Percentiles rank a stretch among this genome's conserved stretches.
phyloP scores from a whole-genome alignment of 441 rosid species.

The Arabidopsis hybrid region DNA sequence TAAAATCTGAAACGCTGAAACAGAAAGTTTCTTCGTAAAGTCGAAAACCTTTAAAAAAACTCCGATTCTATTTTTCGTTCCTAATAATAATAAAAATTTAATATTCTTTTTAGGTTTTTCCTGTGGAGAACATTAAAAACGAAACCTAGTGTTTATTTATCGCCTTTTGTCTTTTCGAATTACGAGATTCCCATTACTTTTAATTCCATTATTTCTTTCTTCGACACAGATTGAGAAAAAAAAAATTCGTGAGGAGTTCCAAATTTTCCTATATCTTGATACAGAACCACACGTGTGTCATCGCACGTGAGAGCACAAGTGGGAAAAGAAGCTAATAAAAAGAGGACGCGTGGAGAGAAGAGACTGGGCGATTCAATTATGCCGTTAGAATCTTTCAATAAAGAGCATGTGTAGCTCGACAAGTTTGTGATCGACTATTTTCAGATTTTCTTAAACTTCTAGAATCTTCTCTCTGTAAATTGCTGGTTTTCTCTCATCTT shows the following conservation, averaged over 20 bases:
- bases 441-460: no score
- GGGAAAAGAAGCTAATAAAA: no score
- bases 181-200: constrained; percentile 29
- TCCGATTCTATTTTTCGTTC: not conserved
- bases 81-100: not conserved
- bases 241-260: not conserved
- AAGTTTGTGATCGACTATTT: no score
- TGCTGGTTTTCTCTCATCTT: no score
- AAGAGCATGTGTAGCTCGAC: no score
- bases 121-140: constrained; percentile 25
- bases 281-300: no score
- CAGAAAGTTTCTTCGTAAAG: constrained; percentile 29
- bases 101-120: not conserved
- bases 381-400: no score
- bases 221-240: not conserved
- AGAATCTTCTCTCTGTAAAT: no score
- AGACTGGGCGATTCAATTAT: no score
- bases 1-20: constrained; percentile 18
- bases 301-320: no score
- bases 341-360: no score
- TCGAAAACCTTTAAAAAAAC: constrained; percentile 18
- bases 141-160: constrained; percentile 26
- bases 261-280: not conserved
- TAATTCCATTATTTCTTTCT: not conserved
- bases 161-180: constrained; percentile 2